phyloP scores from a whole-genome alignment of 306 rosid species.

The Biancaea sappan region DNA sequence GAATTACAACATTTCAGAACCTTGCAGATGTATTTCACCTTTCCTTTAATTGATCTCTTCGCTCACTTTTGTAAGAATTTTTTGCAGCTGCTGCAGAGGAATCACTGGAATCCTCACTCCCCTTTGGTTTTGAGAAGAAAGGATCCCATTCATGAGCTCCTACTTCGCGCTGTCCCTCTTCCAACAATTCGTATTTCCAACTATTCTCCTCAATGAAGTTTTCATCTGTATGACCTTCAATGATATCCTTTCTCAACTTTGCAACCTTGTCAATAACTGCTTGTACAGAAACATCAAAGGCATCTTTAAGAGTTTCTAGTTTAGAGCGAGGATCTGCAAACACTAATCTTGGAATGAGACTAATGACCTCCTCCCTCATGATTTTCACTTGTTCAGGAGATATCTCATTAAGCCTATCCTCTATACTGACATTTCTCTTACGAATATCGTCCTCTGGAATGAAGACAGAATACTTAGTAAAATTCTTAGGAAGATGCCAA shows the following conservation, averaged over 20 bases:
- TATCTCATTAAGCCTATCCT: constrained; percentile 76
- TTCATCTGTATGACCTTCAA: constrained; percentile 61
- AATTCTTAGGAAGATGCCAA: constrained; percentile 98
- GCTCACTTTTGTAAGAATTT: constrained; percentile 89
- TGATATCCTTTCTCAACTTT: constrained; percentile 70
- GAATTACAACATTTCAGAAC: constrained; percentile 1
- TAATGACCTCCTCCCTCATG: constrained; percentile 93
- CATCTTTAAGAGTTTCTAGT: constrained; percentile 79
- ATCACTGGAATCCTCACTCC: constrained; percentile 60
- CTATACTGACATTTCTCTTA: constrained; percentile 70
- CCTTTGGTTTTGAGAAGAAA: constrained; percentile 95
- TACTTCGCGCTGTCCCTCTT: constrained; percentile 82
- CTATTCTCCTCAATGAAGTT: constrained; percentile 92
- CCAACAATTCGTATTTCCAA: constrained; percentile 94
- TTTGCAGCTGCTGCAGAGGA: constrained; percentile 75
- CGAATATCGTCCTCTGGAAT: constrained; percentile 92
- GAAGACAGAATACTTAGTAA: constrained; percentile 82
- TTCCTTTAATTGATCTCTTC: constrained; percentile 43
- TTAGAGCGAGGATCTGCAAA: constrained; percentile 96
- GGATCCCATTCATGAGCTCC: constrained; percentile 99
- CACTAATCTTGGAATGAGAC: constrained; percentile 80
- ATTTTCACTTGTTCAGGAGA: constrained; percentile 67
- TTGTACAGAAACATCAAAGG: constrained; percentile 92
- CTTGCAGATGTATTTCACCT: constrained; percentile 21
- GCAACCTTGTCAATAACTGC: constrained; percentile 84